Percentiles rank a stretch among this genome's conserved stretches.
Evolutionary conservation across 177 flowering plant genomes (phyloP).

Genomic region (Vitis hybrid): DNA sequence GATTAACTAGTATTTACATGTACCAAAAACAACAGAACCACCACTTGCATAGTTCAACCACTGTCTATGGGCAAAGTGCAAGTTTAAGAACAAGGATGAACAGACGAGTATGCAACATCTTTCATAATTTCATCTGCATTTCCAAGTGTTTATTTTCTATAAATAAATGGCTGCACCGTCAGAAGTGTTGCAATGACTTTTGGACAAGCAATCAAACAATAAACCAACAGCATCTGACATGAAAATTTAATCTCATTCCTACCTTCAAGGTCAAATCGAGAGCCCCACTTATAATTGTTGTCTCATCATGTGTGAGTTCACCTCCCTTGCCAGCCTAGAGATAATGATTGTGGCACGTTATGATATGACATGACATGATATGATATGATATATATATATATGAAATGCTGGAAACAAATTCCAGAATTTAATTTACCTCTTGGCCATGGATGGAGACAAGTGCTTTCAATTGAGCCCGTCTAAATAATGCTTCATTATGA

Average conservation of each 20-base stretch:
- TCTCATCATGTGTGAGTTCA: slow-evolving; percentile 97
- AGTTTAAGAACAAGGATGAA: background rate
- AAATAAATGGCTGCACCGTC: too few species aligned
- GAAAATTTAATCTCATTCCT: slow-evolving; percentile 7
- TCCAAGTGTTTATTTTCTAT: background rate
- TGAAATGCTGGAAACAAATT: background rate
- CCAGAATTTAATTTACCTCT: slow-evolving; percentile 46
- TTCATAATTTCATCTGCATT: background rate
- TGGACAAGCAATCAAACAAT: background rate
- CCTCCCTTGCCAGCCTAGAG: slow-evolving; percentile 96
- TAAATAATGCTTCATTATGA: slow-evolving; percentile 80
- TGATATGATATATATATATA: too few species aligned
- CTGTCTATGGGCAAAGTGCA: background rate
- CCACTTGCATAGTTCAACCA: background rate
- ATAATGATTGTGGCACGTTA: slow-evolving; percentile 1
- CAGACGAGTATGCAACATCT: background rate
- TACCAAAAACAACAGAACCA: too few species aligned
- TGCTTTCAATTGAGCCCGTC: slow-evolving; percentile 88
- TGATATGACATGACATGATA: background rate
- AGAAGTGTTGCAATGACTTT: background rate
- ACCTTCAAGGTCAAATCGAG: slow-evolving; percentile 96
- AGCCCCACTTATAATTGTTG: slow-evolving; percentile 98
- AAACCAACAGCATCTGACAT: background rate
- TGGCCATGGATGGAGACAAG: slow-evolving; percentile 81
- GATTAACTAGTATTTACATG: too few species aligned